Conservation (phyloP, 805 yeast species). For the Candida golubevii region DNA sequence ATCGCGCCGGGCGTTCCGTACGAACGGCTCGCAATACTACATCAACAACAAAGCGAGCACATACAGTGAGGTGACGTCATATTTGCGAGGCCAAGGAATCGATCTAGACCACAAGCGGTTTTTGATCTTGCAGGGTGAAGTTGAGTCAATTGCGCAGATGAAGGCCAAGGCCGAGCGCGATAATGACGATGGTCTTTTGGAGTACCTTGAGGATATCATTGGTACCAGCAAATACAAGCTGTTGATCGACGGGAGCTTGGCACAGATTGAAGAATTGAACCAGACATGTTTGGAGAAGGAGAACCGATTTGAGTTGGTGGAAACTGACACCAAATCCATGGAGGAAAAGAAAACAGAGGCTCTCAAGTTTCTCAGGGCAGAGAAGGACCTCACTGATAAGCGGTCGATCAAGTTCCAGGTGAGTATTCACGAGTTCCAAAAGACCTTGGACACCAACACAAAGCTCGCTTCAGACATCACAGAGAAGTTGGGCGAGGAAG, state of each 20-base stretch:
- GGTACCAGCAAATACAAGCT: constrained; percentile 86
- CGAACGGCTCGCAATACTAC: constrained; percentile 73
- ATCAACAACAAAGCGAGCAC: constrained; percentile 66
- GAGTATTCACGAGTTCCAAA: constrained; percentile 37
- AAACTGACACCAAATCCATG: constrained; percentile 59
- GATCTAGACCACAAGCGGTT: constrained; percentile 94
- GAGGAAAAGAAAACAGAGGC: constrained; percentile 73
- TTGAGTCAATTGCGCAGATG: constrained; percentile 98
- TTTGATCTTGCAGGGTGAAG: constrained; percentile 94
- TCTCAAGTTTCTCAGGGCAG: constrained; percentile 56
- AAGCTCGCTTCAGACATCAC: constrained; percentile 36
- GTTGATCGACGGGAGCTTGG: constrained; percentile 60
- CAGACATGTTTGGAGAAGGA: constrained; percentile 80
- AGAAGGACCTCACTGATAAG: constrained; percentile 53
- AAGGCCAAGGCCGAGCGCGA: constrained; percentile 93
- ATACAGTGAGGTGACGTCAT: constrained; percentile 72
- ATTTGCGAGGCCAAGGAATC: constrained; percentile 77
- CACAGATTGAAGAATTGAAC: constrained; percentile 67
- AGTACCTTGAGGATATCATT: constrained; percentile 92
- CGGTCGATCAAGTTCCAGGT: constrained; percentile 56
- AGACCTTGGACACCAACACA: constrained; percentile 36
- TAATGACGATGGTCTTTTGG: constrained; percentile 88
- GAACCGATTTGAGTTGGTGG: constrained; percentile 72
- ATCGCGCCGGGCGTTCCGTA: constrained; percentile 72
- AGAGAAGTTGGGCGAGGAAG: constrained; percentile 41